Evolutionary conservation across 768 basidiomycete genomes (phyloP), one percentile per base, ranked within the genome.

Genomic region (Galerina sulciceps): DNA sequence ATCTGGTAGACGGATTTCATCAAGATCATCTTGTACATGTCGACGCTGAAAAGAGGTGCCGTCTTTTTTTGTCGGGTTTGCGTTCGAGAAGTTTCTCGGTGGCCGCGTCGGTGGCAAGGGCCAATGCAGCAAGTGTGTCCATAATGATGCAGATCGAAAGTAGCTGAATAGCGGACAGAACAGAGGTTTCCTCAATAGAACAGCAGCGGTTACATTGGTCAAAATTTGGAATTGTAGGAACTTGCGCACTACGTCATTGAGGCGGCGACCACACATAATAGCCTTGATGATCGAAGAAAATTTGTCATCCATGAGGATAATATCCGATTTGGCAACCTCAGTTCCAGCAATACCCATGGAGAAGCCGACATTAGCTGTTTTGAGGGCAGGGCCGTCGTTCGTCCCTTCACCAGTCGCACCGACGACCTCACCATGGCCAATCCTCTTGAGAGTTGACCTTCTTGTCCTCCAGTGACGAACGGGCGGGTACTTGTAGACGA

Each of bases 141-240:
- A 96, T 96, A 72, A 96, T 96, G 61, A 99, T 90, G 80, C 98
- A 98, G 75, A 98, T 94, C 96, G 97, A 99, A 18, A 99, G 85
- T 5, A 99, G 77, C 71, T 99, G 97, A 1, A 99, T 97, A 35
- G 97, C 96, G 20, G 92, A 89, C 23, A 99, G 79, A n/a, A 94
- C 95, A 1, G 95, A 94, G 10, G 78, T 66, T 70, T 97, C 96
- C 53, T 83, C 69, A 6, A 69, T 61, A 15, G 94, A 95, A 0
- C 74, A 47, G 99, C 96, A 34, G 97, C 97, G 6, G 95, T 95
- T 59, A 99, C 86, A 79, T 99, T 99, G 67, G 92, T 92, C 17
- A 91, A 92, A 59, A 93, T 81, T 75, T 94, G 94, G 82, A 97
- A 97, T 77, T 98, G 96, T 58, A 99, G 71, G 78, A 99, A 99